Base-by-base conservation (phyloP, 306 rosid genomes). In the Cicer yamashitae region DNA sequence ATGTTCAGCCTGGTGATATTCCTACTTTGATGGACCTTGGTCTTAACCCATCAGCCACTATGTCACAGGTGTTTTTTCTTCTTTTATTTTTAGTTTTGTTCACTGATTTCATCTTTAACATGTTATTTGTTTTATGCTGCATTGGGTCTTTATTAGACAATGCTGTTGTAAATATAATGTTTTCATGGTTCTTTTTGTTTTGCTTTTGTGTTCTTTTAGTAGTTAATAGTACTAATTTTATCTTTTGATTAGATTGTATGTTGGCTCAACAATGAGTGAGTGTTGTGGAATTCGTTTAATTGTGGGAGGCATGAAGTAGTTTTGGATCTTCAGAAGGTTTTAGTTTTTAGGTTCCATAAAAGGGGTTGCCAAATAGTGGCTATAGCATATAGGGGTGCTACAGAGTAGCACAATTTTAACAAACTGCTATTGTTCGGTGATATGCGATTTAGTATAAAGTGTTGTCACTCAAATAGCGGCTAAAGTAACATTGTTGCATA, bases 1-100 rank as follows among this genome's bases (percentile, higher is more conserved):
- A 92, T 80, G 97, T 96, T 20, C 90, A 96, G 81, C 70, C 87
- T 44, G 99, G 99, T 50, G 96, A 92, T 73, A 85, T 96, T 86
- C 99, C 99, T 8, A 71, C 97, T 12, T 83, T 92, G 53, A 70
- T 74, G 82, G 98, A 90, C 81, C 90, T 96, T 82, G 97, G 97
- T 1, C 91, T 92, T 62, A 94, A 83, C 66, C 92, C 96, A 17
- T 80, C 96, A 66, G 83, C 93, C 1, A 70, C 96, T 58, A 78
- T 87, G 82, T 18, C 90, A 70, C 93, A 90, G 97, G 98, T 73
- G 40, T 56, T 68, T 1, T 68, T 52, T 22, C 56, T 7, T 30
- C 66, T 37, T 30, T 67, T 38, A 13, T 60, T 60, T 30, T 30
- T 59, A 6, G 41, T 25, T 58, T 50, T 0, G 4, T 52, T 70